Percentiles rank a stretch among this genome's conserved stretches.
These are phyloP conservation scores for Amaranthus palmeri DNA, from an alignment of 148 eudicot species.

Conservation along the genomic window DNA sequence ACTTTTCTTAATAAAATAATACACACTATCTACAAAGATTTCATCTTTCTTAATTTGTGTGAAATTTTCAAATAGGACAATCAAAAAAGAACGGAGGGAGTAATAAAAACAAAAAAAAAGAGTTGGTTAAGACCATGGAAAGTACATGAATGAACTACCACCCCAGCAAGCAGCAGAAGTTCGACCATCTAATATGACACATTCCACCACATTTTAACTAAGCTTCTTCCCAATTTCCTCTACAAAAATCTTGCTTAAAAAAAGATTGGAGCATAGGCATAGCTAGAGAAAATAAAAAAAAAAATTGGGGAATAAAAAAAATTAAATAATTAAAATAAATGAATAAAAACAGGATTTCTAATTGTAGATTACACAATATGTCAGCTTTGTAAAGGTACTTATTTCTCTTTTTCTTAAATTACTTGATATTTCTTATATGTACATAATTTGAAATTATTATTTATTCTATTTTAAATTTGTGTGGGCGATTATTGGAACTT, in stretches of 20 bases:
- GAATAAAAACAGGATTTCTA: background rate
- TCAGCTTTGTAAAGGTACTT: constrained; percentile 4
- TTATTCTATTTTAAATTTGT: too few species aligned
- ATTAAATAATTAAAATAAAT: background rate
- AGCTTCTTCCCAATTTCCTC: constrained; percentile 7
- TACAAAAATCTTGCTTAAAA: background rate
- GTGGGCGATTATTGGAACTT: too few species aligned
- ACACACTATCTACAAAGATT: too few species aligned
- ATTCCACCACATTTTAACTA: background rate
- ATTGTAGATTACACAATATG: background rate
- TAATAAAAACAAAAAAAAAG: background rate
- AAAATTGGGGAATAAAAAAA: background rate
- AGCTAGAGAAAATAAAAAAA: background rate
- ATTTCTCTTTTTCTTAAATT: background rate
- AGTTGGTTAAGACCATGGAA: constrained; percentile 58
- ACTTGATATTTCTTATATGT: background rate
- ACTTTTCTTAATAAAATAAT: too few species aligned
- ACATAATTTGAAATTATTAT: background rate
- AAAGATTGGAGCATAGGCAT: background rate
- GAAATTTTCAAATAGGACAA: too few species aligned
- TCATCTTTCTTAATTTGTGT: too few species aligned
- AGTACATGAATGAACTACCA: constrained; percentile 61
- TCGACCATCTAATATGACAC: constrained; percentile 18
- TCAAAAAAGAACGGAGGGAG: too few species aligned
- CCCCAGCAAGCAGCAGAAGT: constrained; percentile 24